phyloP scores from a whole-genome alignment of 73 alveolate species.

The Tetrahymena malaccensis region DNA sequence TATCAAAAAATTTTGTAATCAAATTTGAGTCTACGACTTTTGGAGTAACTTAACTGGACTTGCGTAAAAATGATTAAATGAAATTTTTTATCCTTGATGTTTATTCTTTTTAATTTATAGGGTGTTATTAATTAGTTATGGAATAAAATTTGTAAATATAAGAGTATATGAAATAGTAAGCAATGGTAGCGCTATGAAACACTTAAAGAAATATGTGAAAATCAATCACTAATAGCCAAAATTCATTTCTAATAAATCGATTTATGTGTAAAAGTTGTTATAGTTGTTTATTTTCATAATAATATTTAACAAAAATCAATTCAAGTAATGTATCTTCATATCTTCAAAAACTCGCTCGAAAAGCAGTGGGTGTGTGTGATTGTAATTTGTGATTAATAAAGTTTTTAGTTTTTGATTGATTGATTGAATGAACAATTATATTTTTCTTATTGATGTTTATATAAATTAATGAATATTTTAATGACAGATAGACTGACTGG shows the following conservation, averaged over 20 bases:
- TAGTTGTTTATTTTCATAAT: background rate
- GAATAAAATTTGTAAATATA: background rate
- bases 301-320: background rate
- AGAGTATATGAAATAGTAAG: background rate
- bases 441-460: background rate
- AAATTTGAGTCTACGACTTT: background rate
- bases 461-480: no score
- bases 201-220: background rate
- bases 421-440: no score
- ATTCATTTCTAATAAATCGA: no score
- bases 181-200: background rate
- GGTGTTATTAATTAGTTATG: no score
- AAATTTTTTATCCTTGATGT: background rate
- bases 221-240: background rate
- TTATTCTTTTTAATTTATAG: no score
- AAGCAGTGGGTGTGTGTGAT: background rate
- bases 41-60: background rate
- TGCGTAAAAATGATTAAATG: background rate
- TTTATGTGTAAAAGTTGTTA: background rate
- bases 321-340: background rate
- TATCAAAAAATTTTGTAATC: background rate
- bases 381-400: background rate
- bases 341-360: background rate
- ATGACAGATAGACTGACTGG: background rate
- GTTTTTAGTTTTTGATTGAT: no score